Conservation (phyloP, 768 basidiomycete genomes). For the Hericium alpestre region DNA sequence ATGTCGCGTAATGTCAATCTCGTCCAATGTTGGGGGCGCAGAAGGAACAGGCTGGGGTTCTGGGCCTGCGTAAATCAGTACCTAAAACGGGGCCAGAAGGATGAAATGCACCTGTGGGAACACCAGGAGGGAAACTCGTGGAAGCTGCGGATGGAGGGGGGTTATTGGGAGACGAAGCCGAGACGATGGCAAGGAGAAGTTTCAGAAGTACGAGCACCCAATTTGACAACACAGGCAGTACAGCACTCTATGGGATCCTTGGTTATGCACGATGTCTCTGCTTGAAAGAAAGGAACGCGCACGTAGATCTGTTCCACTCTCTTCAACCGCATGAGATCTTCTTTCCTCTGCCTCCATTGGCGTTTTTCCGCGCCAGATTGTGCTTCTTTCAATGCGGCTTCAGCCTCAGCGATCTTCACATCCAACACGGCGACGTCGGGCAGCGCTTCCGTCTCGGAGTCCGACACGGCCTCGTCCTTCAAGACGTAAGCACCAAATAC, state of each 20-base stretch:
- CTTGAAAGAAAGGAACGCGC: slow-evolving; percentile 19
- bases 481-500: not conserved
- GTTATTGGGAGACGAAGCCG: slow-evolving; percentile 58
- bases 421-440: slow-evolving; percentile 66
- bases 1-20: slow-evolving; percentile 87
- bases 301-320: slow-evolving; percentile 92
- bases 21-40: slow-evolving; percentile 73
- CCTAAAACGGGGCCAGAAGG: not conserved
- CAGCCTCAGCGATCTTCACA: slow-evolving; percentile 62
- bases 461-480: slow-evolving; percentile 16
- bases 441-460: slow-evolving; percentile 50
- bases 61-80: slow-evolving; percentile 30
- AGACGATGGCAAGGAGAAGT: slow-evolving; percentile 84
- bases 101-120: slow-evolving; percentile 43
- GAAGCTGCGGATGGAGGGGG: slow-evolving; percentile 58
- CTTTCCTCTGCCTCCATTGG: slow-evolving; percentile 56
- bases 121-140: slow-evolving; percentile 61
- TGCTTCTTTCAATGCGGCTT: slow-evolving; percentile 37
- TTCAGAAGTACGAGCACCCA: slow-evolving; percentile 93
- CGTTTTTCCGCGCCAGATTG: slow-evolving; percentile 42
- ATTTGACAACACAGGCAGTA: slow-evolving; percentile 74
- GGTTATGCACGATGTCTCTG: not conserved
- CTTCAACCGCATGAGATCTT: slow-evolving; percentile 79
- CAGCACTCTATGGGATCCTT: slow-evolving; percentile 47
- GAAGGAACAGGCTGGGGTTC: slow-evolving; percentile 42